Evolutionary conservation across 2,329 filamentous ascomycete genomes (phyloP), one percentile per base, ranked within the genome.

Genomic region (Ophiocordyceps polyrhachis-furcata): DNA sequence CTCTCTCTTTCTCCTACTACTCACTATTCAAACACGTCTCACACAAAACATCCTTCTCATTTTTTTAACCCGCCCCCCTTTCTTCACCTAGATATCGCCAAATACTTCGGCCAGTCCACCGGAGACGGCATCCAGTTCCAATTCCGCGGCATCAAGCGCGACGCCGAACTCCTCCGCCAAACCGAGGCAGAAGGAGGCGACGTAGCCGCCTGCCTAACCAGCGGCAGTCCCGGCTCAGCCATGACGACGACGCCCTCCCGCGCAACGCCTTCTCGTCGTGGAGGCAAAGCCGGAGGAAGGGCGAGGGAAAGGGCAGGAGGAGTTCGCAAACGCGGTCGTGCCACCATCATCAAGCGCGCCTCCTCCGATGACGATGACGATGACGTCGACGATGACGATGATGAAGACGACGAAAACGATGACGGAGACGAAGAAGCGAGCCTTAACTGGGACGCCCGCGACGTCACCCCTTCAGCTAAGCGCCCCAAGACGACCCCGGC

Each of bases 81-180:
- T 11, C 9, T 31, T 25, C 25, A 15, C 17, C 2, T 19, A 79
- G 74, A 75, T 40, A 76, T 79, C 43, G 68, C 71, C 48, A 72
- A 68, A 48, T 70, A 71, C 57, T 79, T 74, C 49, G 74, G 74
- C 23, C 72, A 74, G 46, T 74, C 70, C 4, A 79, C 74, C 0
- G 55, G 64, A 0, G 66, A 67, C 19, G 75, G 75, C 9, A 67
- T 79, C n/a, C 67, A 70, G 50, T 79, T 74, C 54, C 74, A 78
- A 52, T 76, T 79, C 52, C 68, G 74, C 1, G 48, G 55, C 21
- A 68, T 78, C 58, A 76, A 74, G 57, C 63, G 62, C 32, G 64
- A 74, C 28, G 73, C 69, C 28, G 66, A 70, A 37, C 58, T 57
- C 2, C 65, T 77, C 41, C 61, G 64, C 40, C 52, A 60, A 3